A percentile compares a stretch with the other conserved stretches of the same genome.
phyloP scores from a whole-genome alignment of 2,329 filamentous ascomycete species.

The Ophiostoma australiae region DNA sequence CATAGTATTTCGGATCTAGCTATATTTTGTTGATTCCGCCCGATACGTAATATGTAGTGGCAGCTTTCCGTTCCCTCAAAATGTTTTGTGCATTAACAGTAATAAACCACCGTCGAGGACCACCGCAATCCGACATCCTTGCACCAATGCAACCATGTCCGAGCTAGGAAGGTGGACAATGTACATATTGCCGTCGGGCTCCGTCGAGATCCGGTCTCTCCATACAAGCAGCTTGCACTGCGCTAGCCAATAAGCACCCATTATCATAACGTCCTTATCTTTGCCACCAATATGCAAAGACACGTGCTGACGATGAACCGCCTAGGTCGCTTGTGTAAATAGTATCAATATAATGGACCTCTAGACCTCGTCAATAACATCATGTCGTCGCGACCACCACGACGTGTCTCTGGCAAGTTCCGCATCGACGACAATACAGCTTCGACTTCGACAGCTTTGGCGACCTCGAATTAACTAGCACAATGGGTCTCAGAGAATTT shows the following conservation, averaged over 20 bases:
- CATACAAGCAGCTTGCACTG: neutral
- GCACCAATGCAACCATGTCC: neutral
- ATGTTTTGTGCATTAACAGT: neutral
- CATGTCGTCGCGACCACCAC: neutral
- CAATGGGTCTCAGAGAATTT: slow-evolving; percentile 2
- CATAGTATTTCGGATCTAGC: neutral
- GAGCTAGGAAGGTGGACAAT: slow-evolving; percentile 8
- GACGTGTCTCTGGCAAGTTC: neutral
- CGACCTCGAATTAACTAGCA: neutral
- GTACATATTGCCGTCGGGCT: slow-evolving; percentile 4
- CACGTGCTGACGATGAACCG: slow-evolving; percentile 6
- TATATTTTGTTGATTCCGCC: neutral
- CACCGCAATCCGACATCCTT: slow-evolving; percentile 3
- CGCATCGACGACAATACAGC: neutral
- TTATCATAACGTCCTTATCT: neutral
- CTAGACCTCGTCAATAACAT: neutral
- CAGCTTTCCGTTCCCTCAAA: neutral
- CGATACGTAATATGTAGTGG: neutral
- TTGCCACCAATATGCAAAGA: neutral
- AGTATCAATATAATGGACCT: neutral
- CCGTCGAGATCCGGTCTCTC: neutral
- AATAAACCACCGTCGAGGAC: slow-evolving; percentile 6
- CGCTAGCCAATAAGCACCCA: slow-evolving; percentile 8
- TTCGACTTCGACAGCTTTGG: neutral
- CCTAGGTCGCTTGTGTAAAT: neutral